Evolutionary conservation across 2,329 filamentous ascomycete genomes (phyloP).

Genomic region (Berkeleyomyces rouxiae): DNA sequence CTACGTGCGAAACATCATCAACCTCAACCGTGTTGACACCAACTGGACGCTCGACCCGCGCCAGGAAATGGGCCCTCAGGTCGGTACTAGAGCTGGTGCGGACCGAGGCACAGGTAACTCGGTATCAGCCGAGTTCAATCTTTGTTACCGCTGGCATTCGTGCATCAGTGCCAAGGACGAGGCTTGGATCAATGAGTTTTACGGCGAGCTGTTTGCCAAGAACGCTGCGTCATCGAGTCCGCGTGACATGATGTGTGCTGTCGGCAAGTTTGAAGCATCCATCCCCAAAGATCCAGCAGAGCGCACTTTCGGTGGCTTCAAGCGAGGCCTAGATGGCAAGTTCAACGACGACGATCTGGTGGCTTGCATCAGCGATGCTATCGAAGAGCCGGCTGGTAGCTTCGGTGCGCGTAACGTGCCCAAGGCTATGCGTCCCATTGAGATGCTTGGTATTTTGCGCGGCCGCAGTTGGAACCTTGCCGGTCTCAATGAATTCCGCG

Average conservation of each 20-base stretch:
- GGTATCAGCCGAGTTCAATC: slow-evolving; percentile 76
- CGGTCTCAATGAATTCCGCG: slow-evolving; percentile 69
- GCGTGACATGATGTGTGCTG: slow-evolving; percentile 42
- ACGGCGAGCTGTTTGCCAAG: slow-evolving; percentile 20
- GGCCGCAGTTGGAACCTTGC: slow-evolving; percentile 62
- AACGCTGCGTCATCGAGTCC: slow-evolving; percentile 28
- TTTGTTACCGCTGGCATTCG: slow-evolving; percentile 79
- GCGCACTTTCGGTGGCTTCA: slow-evolving; percentile 49
- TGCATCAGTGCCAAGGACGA: slow-evolving; percentile 61
- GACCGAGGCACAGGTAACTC: slow-evolving; percentile 64
- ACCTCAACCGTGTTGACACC: slow-evolving; percentile 40
- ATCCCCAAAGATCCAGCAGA: slow-evolving; percentile 51
- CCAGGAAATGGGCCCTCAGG: slow-evolving; percentile 43
- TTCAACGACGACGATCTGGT: slow-evolving; percentile 65
- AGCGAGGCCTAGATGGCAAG: slow-evolving; percentile 48
- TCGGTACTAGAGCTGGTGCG: slow-evolving; percentile 37
- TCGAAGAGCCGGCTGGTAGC: slow-evolving; percentile 61
- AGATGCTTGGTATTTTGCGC: slow-evolving; percentile 67
- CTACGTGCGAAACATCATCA: slow-evolving; percentile 64
- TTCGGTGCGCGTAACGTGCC: slow-evolving; percentile 64
- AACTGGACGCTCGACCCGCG: slow-evolving; percentile 72
- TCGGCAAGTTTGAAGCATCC: slow-evolving; percentile 43
- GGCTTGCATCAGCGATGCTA: slow-evolving; percentile 46
- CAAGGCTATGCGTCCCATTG: slow-evolving; percentile 53
- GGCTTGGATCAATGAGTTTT: slow-evolving; percentile 60